phyloP scores from a whole-genome alignment of 2,329 filamentous ascomycete species.

The Xylariaceae sp. region DNA sequence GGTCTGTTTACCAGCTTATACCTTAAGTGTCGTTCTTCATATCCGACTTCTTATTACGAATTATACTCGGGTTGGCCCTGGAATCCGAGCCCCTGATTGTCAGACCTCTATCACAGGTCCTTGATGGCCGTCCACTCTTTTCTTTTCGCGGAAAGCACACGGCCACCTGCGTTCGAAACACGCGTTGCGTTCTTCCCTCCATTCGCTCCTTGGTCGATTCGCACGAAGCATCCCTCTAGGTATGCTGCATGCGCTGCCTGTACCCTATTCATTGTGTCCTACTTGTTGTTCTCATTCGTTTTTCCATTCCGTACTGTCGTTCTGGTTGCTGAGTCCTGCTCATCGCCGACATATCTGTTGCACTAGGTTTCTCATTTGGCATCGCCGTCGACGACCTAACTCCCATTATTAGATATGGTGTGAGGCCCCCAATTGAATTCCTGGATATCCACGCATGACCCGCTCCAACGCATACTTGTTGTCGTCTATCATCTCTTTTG shows the following conservation, averaged over 20 bases:
- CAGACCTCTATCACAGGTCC: not conserved
- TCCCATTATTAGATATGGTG: not conserved
- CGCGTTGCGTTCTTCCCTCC: not conserved
- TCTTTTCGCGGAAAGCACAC: constrained; percentile 8
- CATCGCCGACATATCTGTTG: not conserved
- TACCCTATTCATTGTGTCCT: constrained; percentile 2
- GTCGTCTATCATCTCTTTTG: not conserved
- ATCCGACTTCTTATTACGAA: not conserved
- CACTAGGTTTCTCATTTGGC: not conserved
- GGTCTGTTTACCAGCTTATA: not conserved
- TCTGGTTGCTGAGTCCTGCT: not conserved
- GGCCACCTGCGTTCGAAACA: constrained; percentile 14
- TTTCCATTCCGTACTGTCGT: not conserved
- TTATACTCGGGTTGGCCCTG: not conserved
- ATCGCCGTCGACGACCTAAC: not conserved
- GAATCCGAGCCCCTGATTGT: not conserved
- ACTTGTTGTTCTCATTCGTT: not conserved
- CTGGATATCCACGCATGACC: constrained; percentile 1
- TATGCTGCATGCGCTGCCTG: constrained; percentile 9
- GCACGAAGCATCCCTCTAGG: not conserved
- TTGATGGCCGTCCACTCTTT: constrained; percentile 3
- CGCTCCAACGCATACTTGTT: constrained; percentile 2
- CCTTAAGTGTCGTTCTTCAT: not conserved
- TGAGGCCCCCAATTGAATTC: not conserved
- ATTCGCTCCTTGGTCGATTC: constrained; percentile 1